Evolutionary conservation across 2,329 filamentous ascomycete species (phyloP).

Genomic region (Aspergillus japonicus): DNA sequence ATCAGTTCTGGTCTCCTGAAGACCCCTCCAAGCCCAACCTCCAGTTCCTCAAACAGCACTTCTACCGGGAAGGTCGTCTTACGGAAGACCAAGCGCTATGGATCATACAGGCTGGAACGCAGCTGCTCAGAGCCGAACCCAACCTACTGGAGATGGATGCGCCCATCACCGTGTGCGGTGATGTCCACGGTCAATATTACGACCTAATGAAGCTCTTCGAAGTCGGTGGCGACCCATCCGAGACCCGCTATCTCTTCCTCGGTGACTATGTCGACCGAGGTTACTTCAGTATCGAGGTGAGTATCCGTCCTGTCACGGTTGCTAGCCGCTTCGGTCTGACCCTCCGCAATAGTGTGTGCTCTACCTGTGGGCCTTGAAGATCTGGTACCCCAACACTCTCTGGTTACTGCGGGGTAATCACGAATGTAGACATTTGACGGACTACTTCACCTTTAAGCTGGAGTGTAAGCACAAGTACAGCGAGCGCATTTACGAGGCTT

Average conservation of each 20-base stretch:
- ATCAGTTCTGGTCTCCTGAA: conserved; percentile 88
- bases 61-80: conserved; percentile 93
- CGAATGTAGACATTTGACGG: conserved; percentile 96
- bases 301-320: conserved; percentile 16
- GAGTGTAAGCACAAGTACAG: conserved; percentile 99
- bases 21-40: conserved; percentile 88
- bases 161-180: conserved; percentile 96
- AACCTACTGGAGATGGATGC: conserved; percentile 99
- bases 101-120: conserved; percentile 86
- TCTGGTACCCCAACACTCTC: conserved; percentile 96
- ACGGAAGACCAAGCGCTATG: conserved; percentile 97
- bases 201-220: conserved; percentile 99
- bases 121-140: conserved; percentile 83
- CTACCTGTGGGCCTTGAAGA: conserved; percentile 97
- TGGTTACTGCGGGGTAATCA: conserved; percentile 98
- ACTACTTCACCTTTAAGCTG: conserved; percentile 99
- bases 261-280: conserved; percentile 98
- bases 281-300: conserved; percentile 94
- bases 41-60: conserved; percentile 93
- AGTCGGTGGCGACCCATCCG: conserved; percentile 91
- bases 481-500: conserved; percentile 91
- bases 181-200: conserved; percentile 98
- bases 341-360: conserved; percentile 68
- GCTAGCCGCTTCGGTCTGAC: background rate
- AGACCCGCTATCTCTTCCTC: conserved; percentile 94